phyloP scores from a whole-genome alignment of 306 rosid species.

The Acacia confusa region DNA sequence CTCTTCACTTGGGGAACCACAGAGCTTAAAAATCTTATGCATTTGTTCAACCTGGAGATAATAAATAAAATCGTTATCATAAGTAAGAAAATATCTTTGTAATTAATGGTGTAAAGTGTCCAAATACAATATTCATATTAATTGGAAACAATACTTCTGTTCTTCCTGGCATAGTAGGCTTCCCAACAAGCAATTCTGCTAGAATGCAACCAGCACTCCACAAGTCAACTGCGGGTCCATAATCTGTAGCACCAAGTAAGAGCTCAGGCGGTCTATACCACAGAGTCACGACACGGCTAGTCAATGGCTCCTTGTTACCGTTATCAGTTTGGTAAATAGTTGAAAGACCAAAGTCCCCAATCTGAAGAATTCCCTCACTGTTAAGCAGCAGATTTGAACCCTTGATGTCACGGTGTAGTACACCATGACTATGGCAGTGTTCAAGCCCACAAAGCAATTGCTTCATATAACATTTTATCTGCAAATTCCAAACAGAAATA shows the following conservation, averaged over 20 bases:
- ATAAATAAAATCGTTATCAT: background rate
- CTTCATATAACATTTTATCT: slow-evolving; percentile 83
- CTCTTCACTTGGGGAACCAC: slow-evolving; percentile 88
- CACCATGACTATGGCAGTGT: slow-evolving; percentile 81
- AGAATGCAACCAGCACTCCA: slow-evolving; percentile 96
- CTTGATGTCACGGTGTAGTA: slow-evolving; percentile 92
- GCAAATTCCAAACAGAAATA: slow-evolving; percentile 31
- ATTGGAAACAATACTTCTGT: slow-evolving; percentile 65
- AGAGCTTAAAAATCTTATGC: slow-evolving; percentile 94
- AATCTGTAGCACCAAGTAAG: slow-evolving; percentile 80
- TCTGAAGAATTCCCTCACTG: slow-evolving; percentile 78
- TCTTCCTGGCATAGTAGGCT: slow-evolving; percentile 96
- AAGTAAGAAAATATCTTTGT: background rate
- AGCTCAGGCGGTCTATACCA: slow-evolving; percentile 98
- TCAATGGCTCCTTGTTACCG: slow-evolving; percentile 61
- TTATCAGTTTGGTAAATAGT: slow-evolving; percentile 60
- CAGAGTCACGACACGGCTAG: slow-evolving; percentile 90
- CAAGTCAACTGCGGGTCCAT: slow-evolving; percentile 75
- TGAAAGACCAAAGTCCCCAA: slow-evolving; percentile 92
- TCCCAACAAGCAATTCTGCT: slow-evolving; percentile 78
- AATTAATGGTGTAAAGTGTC: background rate
- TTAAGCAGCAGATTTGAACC: slow-evolving; percentile 86
- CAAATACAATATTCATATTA: background rate
- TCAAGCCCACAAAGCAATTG: slow-evolving; percentile 82
- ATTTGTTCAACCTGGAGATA: slow-evolving; percentile 82